Base-by-base conservation (phyloP, 495 filamentous ascomycete species). In the Bathelium albidoporum region DNA sequence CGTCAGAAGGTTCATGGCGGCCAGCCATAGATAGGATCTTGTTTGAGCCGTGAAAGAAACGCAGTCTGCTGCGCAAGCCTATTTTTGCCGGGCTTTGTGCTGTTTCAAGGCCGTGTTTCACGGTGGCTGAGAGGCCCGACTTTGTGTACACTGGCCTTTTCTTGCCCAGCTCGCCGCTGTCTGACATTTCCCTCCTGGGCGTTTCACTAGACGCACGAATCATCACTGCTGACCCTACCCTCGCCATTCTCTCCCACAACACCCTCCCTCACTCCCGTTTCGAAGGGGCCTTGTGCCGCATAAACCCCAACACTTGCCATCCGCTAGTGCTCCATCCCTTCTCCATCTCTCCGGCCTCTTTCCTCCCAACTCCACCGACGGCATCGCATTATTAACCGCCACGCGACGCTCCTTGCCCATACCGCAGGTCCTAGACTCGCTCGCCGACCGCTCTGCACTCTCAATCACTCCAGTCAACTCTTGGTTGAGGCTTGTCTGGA, bases 111-210 rank as follows among this genome's bases (percentile, higher is more conserved):
- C 22, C 49, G 24, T 55, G 49, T 55, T 55, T 55, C 49, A 55
- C 49, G 9, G 49, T 55, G 49, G 49, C 49, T 55, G 49, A 55
- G 49, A 55, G 49, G 24, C 24, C 7, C 20, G 20, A 55, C 24
- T 55, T 55, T 55, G 49, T 55, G 49, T 24, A 55, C 49, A 55
- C 49, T 55, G 49, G 49, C 49, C 49, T 55, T 55, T 55, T 55
- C 49, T 26, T 24, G 49, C 49, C 49, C 49, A 29, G 49, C 49
- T 55, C 22, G 5, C 49, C 49, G 49, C 16, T 55, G 49, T 55
- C 49, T 55, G 49, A 29, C 49, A 55, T 55, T 55, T 29, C 29
- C 43, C 49, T 55, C 49, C 49, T 55, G 49, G 29, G 2, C 49
- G 49, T 55, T 55, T 55, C 49, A 55, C 49, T 55, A 28, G 49